A percentile compares a stretch with the other conserved stretches of the same genome.
These are phyloP conservation scores for Glarea lozoyensis DNA, from an alignment of 495 filamentous ascomycete species.

Conservation along the genomic window DNA sequence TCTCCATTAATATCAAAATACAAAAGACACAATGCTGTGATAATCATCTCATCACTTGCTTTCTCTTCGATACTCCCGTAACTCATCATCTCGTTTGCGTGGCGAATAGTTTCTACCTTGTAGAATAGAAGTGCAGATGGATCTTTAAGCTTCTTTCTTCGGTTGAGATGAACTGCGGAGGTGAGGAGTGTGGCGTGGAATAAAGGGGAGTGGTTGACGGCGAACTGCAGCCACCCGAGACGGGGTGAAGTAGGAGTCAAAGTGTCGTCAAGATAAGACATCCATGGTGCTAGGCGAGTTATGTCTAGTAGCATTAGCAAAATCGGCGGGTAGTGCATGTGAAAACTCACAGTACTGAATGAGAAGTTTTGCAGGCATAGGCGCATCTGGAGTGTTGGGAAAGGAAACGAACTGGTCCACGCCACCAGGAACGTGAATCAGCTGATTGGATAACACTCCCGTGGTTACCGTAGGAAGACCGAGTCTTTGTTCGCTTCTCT, in stretches of 20 bases:
- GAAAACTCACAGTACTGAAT: not conserved
- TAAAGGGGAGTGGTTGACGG: slow-evolving; percentile 8
- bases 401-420: too few relatives aligned
- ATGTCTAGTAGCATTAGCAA: slow-evolving; percentile 3
- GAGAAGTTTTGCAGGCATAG: not conserved
- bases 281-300: slow-evolving; percentile 10
- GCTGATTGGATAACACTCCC: too few relatives aligned
- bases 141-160: slow-evolving; percentile 1
- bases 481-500: too few relatives aligned
- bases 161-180: slow-evolving; percentile 15
- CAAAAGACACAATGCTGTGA: slow-evolving; percentile 9
- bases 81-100: slow-evolving; percentile 9
- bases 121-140: slow-evolving; percentile 7
- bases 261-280: slow-evolving; percentile 10
- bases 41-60: slow-evolving; percentile 14
- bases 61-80: not conserved
- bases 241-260: not conserved
- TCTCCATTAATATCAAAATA: slow-evolving; percentile 14
- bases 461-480: too few relatives aligned
- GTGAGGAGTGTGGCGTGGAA: slow-evolving; percentile 13
- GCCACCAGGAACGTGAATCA: too few relatives aligned
- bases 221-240: slow-evolving; percentile 13
- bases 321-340: not conserved
- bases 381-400: slow-evolving; percentile 1
- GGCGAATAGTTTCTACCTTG: slow-evolving; percentile 10